Conservation (phyloP, 805 yeast genomes). For the Saturnispora kantuleensis region DNA sequence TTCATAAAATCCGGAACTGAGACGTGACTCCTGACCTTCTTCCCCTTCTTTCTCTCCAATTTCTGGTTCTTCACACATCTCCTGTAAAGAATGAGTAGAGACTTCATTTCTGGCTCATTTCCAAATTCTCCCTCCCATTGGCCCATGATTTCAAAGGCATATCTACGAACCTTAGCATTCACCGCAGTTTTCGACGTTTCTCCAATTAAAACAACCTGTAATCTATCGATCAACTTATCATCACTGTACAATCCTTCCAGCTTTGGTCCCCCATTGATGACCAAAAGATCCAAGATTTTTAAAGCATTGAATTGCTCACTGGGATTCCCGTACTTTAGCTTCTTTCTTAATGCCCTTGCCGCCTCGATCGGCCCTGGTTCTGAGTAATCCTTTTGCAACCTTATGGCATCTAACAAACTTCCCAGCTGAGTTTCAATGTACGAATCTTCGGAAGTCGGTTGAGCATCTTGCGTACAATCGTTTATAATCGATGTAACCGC, state of each 20-base stretch:
- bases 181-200: conserved; percentile 20
- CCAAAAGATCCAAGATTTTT: conserved; percentile 44
- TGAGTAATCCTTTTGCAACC: conserved; percentile 21
- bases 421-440: conserved; percentile 36
- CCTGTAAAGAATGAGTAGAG: conserved; percentile 38
- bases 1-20: conserved; percentile 36
- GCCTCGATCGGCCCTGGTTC: conserved; percentile 56
- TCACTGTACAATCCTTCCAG: conserved; percentile 52
- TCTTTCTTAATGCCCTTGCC: conserved; percentile 84
- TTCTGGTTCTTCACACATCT: conserved; percentile 7
- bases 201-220: conserved; percentile 39
- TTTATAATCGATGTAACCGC: conserved; percentile 59
- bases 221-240: conserved; percentile 52
- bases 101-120: conserved; percentile 39
- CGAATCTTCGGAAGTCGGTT: conserved; percentile 31
- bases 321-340: conserved; percentile 71
- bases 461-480: conserved; percentile 34
- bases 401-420: conserved; percentile 48
- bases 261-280: conserved; percentile 41
- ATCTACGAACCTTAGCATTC: conserved; percentile 35
- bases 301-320: conserved; percentile 61
- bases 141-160: conserved; percentile 40
- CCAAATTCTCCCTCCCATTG: conserved; percentile 59
- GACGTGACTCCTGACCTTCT: conserved; percentile 6
- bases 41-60: conserved; percentile 2